These are phyloP conservation scores for Prototheca wickerhamii DNA, from an alignment of 163 green algal genomes.

Conservation along the genomic window DNA sequence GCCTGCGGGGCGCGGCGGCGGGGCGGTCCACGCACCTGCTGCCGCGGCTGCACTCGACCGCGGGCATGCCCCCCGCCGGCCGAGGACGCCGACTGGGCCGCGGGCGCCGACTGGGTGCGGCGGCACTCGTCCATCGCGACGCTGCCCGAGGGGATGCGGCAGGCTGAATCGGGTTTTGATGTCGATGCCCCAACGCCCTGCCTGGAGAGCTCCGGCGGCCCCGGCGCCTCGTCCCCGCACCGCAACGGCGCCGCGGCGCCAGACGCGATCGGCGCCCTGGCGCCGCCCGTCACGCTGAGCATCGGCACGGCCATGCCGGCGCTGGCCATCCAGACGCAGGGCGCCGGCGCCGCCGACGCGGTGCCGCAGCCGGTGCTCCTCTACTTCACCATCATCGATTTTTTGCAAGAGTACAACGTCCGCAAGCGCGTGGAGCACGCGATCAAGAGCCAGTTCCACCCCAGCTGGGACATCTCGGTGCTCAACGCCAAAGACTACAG, in stretches of 20 bases:
- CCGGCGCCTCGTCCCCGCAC: neutral
- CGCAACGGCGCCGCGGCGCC: neutral
- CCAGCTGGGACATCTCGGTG: constrained; percentile 7
- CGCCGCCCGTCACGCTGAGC: neutral
- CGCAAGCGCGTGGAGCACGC: constrained; percentile 22
- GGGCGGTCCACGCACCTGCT: neutral
- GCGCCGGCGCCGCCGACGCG: neutral
- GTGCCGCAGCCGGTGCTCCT: constrained; percentile 22
- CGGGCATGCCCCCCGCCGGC: neutral
- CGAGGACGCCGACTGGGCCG: no score
- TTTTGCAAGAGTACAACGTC: constrained; percentile 30
- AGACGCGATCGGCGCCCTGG: neutral
- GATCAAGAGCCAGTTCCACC: constrained; percentile 19
- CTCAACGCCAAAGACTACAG: constrained; percentile 13
- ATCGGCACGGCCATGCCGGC: constrained; percentile 13
- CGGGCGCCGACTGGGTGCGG: no score
- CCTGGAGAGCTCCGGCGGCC: no score
- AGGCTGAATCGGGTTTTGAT: no score
- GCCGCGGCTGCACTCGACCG: neutral
- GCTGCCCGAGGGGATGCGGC: no score
- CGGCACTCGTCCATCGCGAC: no score
- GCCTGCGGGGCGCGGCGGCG: neutral
- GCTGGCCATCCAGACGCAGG: constrained; percentile 5
- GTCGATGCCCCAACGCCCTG: no score
- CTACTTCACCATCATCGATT: constrained; percentile 34